phyloP scores from a whole-genome alignment of 2,329 filamentous ascomycete genomes.

The Malbranchea zuffiana region DNA sequence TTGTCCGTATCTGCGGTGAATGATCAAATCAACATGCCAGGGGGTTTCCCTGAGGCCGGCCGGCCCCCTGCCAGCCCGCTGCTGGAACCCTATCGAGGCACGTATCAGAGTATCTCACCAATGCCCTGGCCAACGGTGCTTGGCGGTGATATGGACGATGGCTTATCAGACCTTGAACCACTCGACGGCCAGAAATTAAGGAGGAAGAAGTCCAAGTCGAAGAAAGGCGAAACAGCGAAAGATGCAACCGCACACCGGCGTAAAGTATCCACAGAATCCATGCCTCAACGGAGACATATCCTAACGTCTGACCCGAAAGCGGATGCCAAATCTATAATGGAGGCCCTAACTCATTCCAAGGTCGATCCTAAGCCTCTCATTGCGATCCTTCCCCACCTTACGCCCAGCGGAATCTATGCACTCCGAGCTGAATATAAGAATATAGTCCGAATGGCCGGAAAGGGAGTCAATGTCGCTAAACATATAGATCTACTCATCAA shows the following conservation, averaged over 20 bases:
- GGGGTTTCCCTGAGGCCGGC: conserved; percentile 22
- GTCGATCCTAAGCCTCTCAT: conserved; percentile 63
- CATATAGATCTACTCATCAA: conserved; percentile 38
- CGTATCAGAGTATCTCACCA: conserved; percentile 86
- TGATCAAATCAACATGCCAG: conserved; percentile 25
- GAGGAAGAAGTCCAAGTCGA: conserved; percentile 18
- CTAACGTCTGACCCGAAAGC: conserved; percentile 74
- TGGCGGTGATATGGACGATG: conserved; percentile 45
- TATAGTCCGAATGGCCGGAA: conserved; percentile 56
- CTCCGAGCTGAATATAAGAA: conserved; percentile 84
- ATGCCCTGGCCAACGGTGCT: conserved; percentile 74
- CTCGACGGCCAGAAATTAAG: conserved; percentile 25
- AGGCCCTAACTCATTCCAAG: conserved; percentile 58
- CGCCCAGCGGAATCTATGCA: conserved; percentile 77
- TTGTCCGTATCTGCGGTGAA: conserved; percentile 31
- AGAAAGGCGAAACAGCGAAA: conserved; percentile 26
- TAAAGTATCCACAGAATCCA: conserved; percentile 34
- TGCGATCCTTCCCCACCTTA: conserved; percentile 71
- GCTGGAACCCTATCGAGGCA: conserved; percentile 83
- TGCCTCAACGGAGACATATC: conserved; percentile 43
- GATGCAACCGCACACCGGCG: conserved; percentile 35
- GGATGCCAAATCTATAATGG: conserved; percentile 65
- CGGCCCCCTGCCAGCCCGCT: conserved; percentile 68
- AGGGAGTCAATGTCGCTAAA: conserved; percentile 42
- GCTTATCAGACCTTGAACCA: conserved; percentile 42